Evolutionary conservation across 306 rosid genomes (phyloP).

Genomic region (Prunus davidiana): DNA sequence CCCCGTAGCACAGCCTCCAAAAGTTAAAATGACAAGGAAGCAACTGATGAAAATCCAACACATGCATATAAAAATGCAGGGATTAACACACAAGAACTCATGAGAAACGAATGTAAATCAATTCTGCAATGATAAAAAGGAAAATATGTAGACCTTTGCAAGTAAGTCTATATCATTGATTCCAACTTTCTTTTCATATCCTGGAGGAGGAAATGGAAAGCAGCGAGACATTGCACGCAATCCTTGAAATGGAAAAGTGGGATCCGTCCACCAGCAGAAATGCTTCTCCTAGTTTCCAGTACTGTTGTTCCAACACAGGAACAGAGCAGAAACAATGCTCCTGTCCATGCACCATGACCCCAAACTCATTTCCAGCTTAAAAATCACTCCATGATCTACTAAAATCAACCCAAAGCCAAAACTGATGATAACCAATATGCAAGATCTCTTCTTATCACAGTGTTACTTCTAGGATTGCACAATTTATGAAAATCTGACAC

Average conservation of each 20-base stretch:
- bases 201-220: constrained; percentile 25
- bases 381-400: background rate
- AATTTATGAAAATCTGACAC: background rate
- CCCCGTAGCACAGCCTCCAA: background rate
- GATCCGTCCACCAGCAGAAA: constrained; percentile 6
- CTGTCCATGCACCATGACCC: constrained; percentile 24
- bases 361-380: constrained; percentile 7
- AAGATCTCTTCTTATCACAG: background rate
- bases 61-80: background rate
- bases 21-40: background rate
- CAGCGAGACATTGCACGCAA: constrained; percentile 21
- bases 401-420: background rate
- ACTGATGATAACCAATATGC: background rate
- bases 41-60: background rate
- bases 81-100: background rate
- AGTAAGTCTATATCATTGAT: constrained; percentile 18
- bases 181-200: constrained; percentile 17
- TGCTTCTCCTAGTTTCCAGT: constrained; percentile 11
- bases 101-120: background rate
- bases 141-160: constrained; percentile 13
- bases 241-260: constrained; percentile 11
- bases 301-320: constrained; percentile 23
- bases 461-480: background rate
- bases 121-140: background rate
- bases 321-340: constrained; percentile 10